Evolutionary conservation across 1,284 basidiomycete species (phyloP).

Genomic region (Tilletia walkeri): DNA sequence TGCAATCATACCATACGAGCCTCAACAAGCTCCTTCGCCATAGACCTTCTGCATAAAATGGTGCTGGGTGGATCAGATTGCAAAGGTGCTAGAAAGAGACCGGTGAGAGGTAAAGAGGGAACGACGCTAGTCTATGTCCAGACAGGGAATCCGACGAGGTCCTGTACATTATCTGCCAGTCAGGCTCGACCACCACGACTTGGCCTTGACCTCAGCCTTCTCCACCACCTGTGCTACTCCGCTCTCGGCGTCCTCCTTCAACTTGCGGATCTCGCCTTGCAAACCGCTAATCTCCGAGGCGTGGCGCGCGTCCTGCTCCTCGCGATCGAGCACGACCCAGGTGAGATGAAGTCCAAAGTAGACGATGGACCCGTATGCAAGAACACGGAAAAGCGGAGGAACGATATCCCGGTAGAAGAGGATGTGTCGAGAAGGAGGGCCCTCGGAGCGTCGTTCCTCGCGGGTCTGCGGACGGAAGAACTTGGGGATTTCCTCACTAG

Average conservation of each 20-base stretch:
- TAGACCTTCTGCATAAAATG: too few species aligned
- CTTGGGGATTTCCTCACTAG: not conserved
- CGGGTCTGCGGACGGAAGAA: constrained; percentile 3
- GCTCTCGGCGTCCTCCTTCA: constrained; percentile 10
- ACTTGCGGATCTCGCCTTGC: constrained; percentile 27
- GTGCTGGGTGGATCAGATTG: too few species aligned
- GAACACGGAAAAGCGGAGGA: constrained; percentile 44
- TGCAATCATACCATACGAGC: too few species aligned
- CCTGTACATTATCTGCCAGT: not conserved
- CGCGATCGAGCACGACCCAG: constrained; percentile 42
- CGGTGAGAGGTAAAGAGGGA: too few species aligned
- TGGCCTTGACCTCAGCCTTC: not conserved
- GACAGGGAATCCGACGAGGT: too few species aligned
- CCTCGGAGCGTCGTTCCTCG: not conserved
- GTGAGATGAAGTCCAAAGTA: constrained; percentile 52
- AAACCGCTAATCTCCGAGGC: constrained; percentile 27
- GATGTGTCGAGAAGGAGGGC: constrained; percentile 29
- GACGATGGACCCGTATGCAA: constrained; percentile 47
- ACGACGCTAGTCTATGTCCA: too few species aligned
- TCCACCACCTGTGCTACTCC: not conserved
- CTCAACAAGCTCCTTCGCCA: too few species aligned
- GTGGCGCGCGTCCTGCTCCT: constrained; percentile 37
- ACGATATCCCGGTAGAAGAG: constrained; percentile 47
- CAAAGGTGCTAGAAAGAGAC: too few species aligned
- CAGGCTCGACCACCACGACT: not conserved